Evolutionary conservation across 331 rosid genomes (phyloP).

Genomic region (Cucumis variabilis): DNA sequence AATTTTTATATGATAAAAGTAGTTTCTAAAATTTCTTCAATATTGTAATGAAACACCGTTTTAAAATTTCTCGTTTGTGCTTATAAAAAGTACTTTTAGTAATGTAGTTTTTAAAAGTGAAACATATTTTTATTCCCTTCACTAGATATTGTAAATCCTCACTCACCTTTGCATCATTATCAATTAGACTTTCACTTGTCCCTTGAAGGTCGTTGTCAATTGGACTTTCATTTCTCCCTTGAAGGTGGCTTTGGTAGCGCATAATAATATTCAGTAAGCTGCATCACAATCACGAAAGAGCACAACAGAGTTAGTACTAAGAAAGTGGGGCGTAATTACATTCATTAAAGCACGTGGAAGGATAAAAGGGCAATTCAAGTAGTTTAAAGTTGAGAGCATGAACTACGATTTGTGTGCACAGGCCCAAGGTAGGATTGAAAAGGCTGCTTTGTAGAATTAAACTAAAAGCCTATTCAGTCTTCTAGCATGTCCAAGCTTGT

Average conservation of each 20-base stretch:
- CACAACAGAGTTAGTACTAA: background rate
- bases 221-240: slow-evolving; percentile 9
- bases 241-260: slow-evolving; percentile 11
- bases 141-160: background rate
- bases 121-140: background rate
- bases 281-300: background rate
- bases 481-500: background rate
- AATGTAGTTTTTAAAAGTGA: background rate
- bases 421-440: background rate
- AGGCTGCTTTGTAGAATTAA: background rate
- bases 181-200: background rate
- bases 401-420: background rate
- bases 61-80: background rate
- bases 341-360: background rate
- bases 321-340: background rate
- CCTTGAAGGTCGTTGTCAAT: background rate
- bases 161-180: background rate
- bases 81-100: background rate
- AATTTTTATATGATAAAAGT: background rate
- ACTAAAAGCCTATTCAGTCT: background rate
- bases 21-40: background rate
- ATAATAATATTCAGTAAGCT: slow-evolving; percentile 19
- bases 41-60: background rate
- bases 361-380: background rate
- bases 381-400: background rate